A percentile compares a stretch with the other conserved stretches of the same genome.
phyloP scores from a whole-genome alignment of 345 rosid species.

The Camelina sativa region DNA sequence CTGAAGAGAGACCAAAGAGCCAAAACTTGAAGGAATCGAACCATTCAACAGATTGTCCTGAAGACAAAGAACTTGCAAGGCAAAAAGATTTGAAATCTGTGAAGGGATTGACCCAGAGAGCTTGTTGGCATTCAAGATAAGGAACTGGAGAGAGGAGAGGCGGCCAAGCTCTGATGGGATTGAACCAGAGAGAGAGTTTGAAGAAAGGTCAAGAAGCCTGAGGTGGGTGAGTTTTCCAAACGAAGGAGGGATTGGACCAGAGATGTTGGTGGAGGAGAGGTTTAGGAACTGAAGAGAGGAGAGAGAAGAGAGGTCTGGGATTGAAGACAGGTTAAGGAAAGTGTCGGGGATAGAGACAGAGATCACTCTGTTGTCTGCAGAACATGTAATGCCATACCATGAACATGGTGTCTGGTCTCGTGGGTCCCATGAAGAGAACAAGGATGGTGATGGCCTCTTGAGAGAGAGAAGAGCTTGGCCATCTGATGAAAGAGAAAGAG shows the following conservation, averaged over 20 bases:
- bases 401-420: constrained; percentile 79
- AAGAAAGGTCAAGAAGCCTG: constrained; percentile 88
- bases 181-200: constrained; percentile 78
- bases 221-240: constrained; percentile 70
- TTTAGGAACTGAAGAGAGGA: constrained; percentile 86
- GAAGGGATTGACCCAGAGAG: constrained; percentile 72
- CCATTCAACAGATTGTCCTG: constrained; percentile 89
- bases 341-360: constrained; percentile 79
- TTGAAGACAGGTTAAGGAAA: constrained; percentile 82
- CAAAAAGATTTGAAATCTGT: constrained; percentile 65
- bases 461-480: constrained; percentile 76
- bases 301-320: constrained; percentile 81
- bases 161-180: constrained; percentile 77
- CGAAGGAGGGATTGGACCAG: constrained; percentile 84
- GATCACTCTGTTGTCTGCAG: constrained; percentile 79
- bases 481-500: constrained; percentile 67
- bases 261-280: constrained; percentile 85
- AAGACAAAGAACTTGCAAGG: constrained; percentile 76
- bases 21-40: constrained; percentile 81
- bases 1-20: constrained; percentile 76
- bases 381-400: constrained; percentile 90
- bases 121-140: constrained; percentile 78
- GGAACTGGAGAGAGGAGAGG: constrained; percentile 80
- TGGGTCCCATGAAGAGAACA: constrained; percentile 84
- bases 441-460: constrained; percentile 49